Evolutionary conservation across 257 asterid genomes (phyloP).

Genomic region (Scutellaria minor): DNA sequence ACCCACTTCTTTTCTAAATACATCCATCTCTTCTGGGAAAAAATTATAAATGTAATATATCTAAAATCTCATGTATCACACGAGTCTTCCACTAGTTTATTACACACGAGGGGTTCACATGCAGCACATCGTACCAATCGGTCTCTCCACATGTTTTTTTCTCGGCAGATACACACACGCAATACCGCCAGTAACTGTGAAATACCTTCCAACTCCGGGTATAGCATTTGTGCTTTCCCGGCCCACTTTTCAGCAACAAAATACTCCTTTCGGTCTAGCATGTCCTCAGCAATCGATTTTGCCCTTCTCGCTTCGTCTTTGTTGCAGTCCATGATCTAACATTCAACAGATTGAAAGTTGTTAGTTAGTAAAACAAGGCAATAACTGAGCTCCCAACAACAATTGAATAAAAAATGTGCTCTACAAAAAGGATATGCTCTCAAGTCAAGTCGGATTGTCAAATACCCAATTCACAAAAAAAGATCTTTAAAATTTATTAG

Average conservation of each 20-base stretch:
- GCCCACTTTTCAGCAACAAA: neutral
- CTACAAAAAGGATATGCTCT: no score
- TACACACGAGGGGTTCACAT: neutral
- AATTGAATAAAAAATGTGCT: no score
- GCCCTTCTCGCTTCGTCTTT: neutral
- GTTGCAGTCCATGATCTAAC: conserved; percentile 15
- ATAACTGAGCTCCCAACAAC: no score
- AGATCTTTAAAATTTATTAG: no score
- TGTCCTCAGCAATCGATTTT: conserved; percentile 13
- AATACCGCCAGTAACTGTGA: neutral
- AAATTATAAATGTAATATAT: no score
- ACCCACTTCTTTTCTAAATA: no score
- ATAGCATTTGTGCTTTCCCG: neutral
- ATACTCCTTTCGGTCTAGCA: neutral
- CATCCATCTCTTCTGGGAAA: no score
- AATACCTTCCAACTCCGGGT: conserved; percentile 4
- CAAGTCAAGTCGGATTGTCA: no score
- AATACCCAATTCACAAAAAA: no score
- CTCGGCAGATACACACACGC: neutral
- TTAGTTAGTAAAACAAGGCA: no score
- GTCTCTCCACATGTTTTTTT: conserved; percentile 7
- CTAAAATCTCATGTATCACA: no score
- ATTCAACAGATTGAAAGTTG: neutral
- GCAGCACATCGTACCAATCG: conserved; percentile 1
- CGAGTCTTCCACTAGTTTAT: no score